Percentiles rank a stretch among this genome's conserved stretches.
These are phyloP conservation scores for Candida nanaspora DNA, from an alignment of 805 yeast genomes.

Conservation along the genomic window DNA sequence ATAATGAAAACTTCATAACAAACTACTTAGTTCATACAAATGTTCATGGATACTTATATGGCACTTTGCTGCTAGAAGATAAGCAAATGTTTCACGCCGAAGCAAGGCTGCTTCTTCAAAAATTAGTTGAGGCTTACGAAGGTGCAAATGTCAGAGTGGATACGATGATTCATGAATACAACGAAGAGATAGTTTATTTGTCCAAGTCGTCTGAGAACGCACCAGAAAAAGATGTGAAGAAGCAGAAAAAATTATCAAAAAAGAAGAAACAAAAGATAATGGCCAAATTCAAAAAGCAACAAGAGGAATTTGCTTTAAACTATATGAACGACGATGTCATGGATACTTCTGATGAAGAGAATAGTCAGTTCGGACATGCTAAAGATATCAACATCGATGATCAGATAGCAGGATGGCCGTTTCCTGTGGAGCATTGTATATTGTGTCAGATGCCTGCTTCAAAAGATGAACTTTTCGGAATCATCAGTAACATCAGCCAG, in stretches of 20 bases:
- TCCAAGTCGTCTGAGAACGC: slow-evolving; percentile 8
- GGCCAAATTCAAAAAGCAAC: slow-evolving; percentile 77
- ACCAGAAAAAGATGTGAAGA: slow-evolving; percentile 37
- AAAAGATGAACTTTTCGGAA: slow-evolving; percentile 64
- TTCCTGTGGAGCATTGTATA: slow-evolving; percentile 71
- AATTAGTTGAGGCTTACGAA: slow-evolving; percentile 1
- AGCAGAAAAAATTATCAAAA: slow-evolving; percentile 62
- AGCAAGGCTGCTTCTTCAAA: slow-evolving; percentile 46
- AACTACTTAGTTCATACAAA: slow-evolving; percentile 1
- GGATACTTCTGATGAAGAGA: slow-evolving; percentile 37
- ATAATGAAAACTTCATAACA: slow-evolving; percentile 15
- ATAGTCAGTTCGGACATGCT: slow-evolving; percentile 18
- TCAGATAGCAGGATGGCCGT: slow-evolving; percentile 43
- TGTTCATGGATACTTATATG: slow-evolving; percentile 26
- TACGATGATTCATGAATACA: background rate
- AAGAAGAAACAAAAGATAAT: slow-evolving; percentile 63
- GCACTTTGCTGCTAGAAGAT: slow-evolving; percentile 32
- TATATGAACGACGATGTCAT: slow-evolving; percentile 27
- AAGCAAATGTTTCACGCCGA: slow-evolving; percentile 43
- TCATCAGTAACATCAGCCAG: slow-evolving; percentile 54
- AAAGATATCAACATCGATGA: slow-evolving; percentile 28
- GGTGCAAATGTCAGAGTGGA: background rate
- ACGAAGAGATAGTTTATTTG: slow-evolving; percentile 2
- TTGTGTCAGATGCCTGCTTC: slow-evolving; percentile 69
- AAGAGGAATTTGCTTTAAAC: slow-evolving; percentile 60